Base-by-base conservation (phyloP, 306 rosid species). In the Hippophae rhamnoides region DNA sequence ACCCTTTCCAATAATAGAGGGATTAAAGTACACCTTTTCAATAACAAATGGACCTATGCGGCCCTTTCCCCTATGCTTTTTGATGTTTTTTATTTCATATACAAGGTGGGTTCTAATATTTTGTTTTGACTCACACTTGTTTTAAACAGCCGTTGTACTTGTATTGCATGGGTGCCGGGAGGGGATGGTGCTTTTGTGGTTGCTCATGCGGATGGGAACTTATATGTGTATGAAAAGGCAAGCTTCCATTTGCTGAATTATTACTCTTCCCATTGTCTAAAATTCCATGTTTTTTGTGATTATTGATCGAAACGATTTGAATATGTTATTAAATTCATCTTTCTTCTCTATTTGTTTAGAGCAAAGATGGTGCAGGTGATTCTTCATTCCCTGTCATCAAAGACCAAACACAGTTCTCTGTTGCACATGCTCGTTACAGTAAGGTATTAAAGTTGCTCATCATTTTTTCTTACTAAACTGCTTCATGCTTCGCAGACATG, bases 131-230 rank as follows among this genome's bases (percentile, higher is more conserved):
- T 70, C 64, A 69, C 69, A 64, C 55, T 26, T 73, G 74, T 73
- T 80, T 68, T 61, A 63, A 64, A 78, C 97, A 93, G 99, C 65
- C 97, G 99, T 12, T 93, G 99, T 74, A 84, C 90, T 41, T 73
- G 89, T 73, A 60, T 89, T 70, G 80, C 95, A 38, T 93, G 99
- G 99, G 84, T 89, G 58, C 95, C 99, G 42, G 84, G 87, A 69
- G 86, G 89, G 63, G 95, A 93, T 58, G 94, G 95, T 53, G 72
- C 87, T 75, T 93, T 93, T 66, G 86, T 86, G 74, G 97, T 89
- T 41, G 84, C 94, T 74, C 97, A 93, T 70, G 76, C 94, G 0
- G 99, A 93, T 76, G 99, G 99, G 72, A 93, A 89, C 79, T 66
- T 89, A 71, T 93, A 80, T 38, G 74, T 86, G 69, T 93, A 89